A percentile compares a stretch with the other conserved stretches of the same genome.
These are phyloP conservation scores for Annulohypoxylon bovei DNA, from an alignment of 495 filamentous ascomycete genomes.

Conservation along the genomic window DNA sequence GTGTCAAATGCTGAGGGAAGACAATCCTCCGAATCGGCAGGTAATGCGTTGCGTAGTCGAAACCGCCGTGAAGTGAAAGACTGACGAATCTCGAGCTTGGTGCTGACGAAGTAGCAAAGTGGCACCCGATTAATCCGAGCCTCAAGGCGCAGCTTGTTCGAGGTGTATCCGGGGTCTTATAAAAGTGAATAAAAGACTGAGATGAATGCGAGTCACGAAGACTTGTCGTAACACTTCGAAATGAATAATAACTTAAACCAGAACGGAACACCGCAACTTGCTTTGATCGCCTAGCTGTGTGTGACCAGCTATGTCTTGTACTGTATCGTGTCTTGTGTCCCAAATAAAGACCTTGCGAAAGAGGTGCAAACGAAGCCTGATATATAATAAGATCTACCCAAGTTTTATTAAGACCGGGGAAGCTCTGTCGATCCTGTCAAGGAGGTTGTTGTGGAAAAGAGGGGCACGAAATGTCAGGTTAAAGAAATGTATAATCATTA, in stretches of 20 bases:
- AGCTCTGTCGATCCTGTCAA: constrained; percentile 41
- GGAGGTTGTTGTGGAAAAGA: constrained; percentile 41
- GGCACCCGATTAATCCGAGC: constrained; percentile 39
- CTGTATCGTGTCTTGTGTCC: constrained; percentile 38
- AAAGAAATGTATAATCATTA: constrained; percentile 39
- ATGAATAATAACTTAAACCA: constrained; percentile 22
- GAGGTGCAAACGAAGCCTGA: constrained; percentile 31
- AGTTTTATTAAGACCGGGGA: constrained; percentile 39
- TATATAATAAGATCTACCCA: constrained; percentile 45
- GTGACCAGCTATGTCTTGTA: constrained; percentile 35
- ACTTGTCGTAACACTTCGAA: constrained; percentile 30
- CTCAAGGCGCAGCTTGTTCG: constrained; percentile 37
- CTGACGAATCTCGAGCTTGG: constrained; percentile 36
- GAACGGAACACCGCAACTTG: constrained; percentile 30
- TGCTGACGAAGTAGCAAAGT: constrained; percentile 34
- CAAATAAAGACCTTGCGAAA: constrained; percentile 6
- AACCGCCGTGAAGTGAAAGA: constrained; percentile 29
- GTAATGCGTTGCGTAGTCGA: constrained; percentile 31
- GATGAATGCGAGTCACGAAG: constrained; percentile 32
- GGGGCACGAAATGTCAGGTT: constrained; percentile 29
- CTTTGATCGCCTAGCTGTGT: constrained; percentile 32
- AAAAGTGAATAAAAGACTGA: constrained; percentile 14
- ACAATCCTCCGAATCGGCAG: constrained; percentile 31
- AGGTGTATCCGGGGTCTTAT: constrained; percentile 25
- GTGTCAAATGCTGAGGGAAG: constrained; percentile 11